Base-by-base conservation (phyloP, 768 basidiomycete species). In the Macrolepiota dolichaula region DNA sequence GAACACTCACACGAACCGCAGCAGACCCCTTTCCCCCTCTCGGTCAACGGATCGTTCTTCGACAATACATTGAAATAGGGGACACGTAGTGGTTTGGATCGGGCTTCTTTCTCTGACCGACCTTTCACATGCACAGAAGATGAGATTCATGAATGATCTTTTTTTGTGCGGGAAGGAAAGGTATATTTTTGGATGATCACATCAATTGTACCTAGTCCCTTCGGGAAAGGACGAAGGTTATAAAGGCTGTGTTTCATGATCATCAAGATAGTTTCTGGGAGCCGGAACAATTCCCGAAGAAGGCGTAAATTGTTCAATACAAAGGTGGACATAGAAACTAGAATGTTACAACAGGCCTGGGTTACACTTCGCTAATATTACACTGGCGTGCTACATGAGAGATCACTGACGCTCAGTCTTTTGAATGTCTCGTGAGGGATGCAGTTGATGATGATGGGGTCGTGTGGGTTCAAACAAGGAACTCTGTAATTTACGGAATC, bases 241-340 rank as follows among this genome's bases (percentile, higher is more conserved):
- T 12, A 35, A 29, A 53, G 59, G 59, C 59, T 25, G 59, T 60
- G 59, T 60, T 52, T 19, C 36, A 15, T 60, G 59, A 60, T 60
- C 27, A 60, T 60, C 59, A 60, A 29, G 19, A 22, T 42, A 22
- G 37, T 58, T 59, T 47, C 51, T 46, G 38, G 49, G 51, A 60
- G 59, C 37, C 59, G 59, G 59, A 60, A 60, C 51, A 60, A 53
- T 60, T 60, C 10, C 51, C 59, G 59, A 42, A 46, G 55, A 49
- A 27, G 57, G 37, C 35, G 24, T 37, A 50, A 51, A 51, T 53
- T 37, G 40, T 22, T 46, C 51, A 46, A 37, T 54, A n/a, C n/a
- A 42, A 60, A 50, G 51, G 42, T 59, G 44, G 53, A 60, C 51
- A 60, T 60, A 47, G 51, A 60, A 54, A 53, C 46, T 51, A 22